Evolutionary conservation across 2,329 filamentous ascomycete genomes (phyloP).

Genomic region (Setomelanomma holmii): DNA sequence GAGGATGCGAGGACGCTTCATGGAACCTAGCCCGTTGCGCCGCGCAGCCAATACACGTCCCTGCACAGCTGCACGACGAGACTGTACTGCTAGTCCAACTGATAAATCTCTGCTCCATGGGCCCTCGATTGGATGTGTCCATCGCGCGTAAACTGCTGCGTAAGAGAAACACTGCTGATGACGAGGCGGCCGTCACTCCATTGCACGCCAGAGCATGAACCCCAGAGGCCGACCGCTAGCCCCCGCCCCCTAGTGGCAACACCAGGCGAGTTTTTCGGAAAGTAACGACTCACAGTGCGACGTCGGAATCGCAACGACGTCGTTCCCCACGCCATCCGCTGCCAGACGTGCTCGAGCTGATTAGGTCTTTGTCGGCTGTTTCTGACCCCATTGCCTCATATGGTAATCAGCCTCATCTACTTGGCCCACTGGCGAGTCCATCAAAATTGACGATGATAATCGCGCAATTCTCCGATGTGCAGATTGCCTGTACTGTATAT

Average conservation of each 20-base stretch:
- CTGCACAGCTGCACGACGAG: conserved; percentile 3
- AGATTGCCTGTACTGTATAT: background rate
- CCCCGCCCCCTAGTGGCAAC: conserved; percentile 31
- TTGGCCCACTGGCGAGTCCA: conserved; percentile 1
- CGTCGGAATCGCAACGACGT: conserved; percentile 17
- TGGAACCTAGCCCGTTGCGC: conserved; percentile 13
- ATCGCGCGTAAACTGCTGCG: conserved; percentile 27
- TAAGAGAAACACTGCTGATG: conserved; percentile 27
- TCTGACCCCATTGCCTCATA: background rate
- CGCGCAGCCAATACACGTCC: conserved; percentile 7
- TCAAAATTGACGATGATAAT: background rate
- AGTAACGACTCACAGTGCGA: conserved; percentile 23
- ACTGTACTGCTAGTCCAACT: conserved; percentile 18
- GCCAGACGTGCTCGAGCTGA: conserved; percentile 1
- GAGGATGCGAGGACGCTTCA: conserved; percentile 13
- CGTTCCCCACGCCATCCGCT: conserved; percentile 7
- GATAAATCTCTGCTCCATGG: conserved; percentile 28
- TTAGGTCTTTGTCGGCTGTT: conserved; percentile 25
- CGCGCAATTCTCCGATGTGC: conserved; percentile 1
- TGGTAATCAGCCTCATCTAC: conserved; percentile 1
- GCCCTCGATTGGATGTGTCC: conserved; percentile 15
- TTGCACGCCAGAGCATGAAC: conserved; percentile 21
- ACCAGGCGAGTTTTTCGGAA: conserved; percentile 38
- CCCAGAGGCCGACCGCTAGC: conserved; percentile 25
- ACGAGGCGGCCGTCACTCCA: conserved; percentile 9